These are phyloP conservation scores for Actinomucor elegans DNA, from an alignment of 371 early-diverging fungal genomes.

Conservation along the genomic window DNA sequence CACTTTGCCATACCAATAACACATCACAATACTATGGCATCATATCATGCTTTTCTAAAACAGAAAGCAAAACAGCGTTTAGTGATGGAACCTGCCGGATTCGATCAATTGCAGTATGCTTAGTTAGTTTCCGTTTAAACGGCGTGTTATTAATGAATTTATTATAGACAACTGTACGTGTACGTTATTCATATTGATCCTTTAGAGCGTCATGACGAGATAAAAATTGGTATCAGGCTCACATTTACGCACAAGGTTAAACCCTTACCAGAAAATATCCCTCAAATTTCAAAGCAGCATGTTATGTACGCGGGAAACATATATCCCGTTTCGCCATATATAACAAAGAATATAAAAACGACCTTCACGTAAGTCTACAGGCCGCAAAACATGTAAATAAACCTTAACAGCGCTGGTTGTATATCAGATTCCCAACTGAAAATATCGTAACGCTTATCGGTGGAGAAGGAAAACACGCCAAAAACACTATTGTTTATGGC, in stretches of 20 bases:
- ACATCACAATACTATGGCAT: slow-evolving; percentile 28
- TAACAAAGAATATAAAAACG: slow-evolving; percentile 72
- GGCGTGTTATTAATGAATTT: not conserved
- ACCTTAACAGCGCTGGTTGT: not conserved
- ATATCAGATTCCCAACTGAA: slow-evolving; percentile 28
- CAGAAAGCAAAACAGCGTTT: slow-evolving; percentile 40
- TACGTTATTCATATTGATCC: slow-evolving; percentile 65
- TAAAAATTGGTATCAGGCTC: slow-evolving; percentile 65
- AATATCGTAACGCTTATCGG: slow-evolving; percentile 38
- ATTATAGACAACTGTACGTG: slow-evolving; percentile 43
- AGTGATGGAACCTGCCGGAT: slow-evolving; percentile 29
- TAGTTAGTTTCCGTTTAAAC: not conserved
- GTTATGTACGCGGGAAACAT: slow-evolving; percentile 61
- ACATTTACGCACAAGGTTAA: slow-evolving; percentile 52
- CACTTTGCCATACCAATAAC: not conserved
- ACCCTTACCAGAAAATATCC: slow-evolving; percentile 71
- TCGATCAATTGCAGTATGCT: slow-evolving; percentile 21
- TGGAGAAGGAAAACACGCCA: slow-evolving; percentile 25
- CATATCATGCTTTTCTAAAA: slow-evolving; percentile 44
- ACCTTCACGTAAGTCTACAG: slow-evolving; percentile 62
- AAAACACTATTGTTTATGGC: slow-evolving; percentile 74
- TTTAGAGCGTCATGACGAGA: slow-evolving; percentile 59
- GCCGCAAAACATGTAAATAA: no score
- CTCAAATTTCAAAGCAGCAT: slow-evolving; percentile 67
- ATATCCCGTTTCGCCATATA: slow-evolving; percentile 66